Evolutionary conservation across 805 yeast species (phyloP).

Genomic region (Hanseniaspora hatyaiensis): DNA sequence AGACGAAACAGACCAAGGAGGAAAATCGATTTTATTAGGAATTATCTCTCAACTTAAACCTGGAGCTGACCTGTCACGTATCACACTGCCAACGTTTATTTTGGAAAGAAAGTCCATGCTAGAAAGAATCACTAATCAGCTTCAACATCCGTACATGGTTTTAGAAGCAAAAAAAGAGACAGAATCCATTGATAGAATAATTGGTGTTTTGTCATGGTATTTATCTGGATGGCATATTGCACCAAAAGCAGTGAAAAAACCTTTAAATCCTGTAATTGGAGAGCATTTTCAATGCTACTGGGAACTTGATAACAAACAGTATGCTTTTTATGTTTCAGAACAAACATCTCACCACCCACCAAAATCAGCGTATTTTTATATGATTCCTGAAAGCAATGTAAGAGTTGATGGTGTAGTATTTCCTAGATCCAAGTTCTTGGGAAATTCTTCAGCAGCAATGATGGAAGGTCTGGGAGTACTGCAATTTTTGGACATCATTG

Average conservation of each 20-base stretch:
- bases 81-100: constrained; percentile 90
- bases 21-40: constrained; percentile 74
- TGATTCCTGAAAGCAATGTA: constrained; percentile 67
- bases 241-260: constrained; percentile 96
- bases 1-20: constrained; percentile 85
- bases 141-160: constrained; percentile 66
- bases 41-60: constrained; percentile 86
- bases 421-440: constrained; percentile 80
- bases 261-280: constrained; percentile 87
- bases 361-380: constrained; percentile 81
- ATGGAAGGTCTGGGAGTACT: constrained; percentile 84
- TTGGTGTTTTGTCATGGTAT: constrained; percentile 75
- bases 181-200: constrained; percentile 58
- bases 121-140: constrained; percentile 83
- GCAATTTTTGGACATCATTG: constrained; percentile 49
- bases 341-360: constrained; percentile 99
- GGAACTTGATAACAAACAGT: constrained; percentile 64
- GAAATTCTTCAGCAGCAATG: constrained; percentile 92
- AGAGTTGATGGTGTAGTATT: constrained; percentile 80
- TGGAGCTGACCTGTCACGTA: constrained; percentile 79
- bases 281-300: constrained; percentile 86
- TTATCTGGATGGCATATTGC: constrained; percentile 96
- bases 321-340: constrained; percentile 79
- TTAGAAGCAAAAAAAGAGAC: constrained; percentile 50
- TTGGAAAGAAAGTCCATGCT: constrained; percentile 91